Conservation (phyloP, 306 rosid species). For the Glycyrrhiza uralensis region DNA sequence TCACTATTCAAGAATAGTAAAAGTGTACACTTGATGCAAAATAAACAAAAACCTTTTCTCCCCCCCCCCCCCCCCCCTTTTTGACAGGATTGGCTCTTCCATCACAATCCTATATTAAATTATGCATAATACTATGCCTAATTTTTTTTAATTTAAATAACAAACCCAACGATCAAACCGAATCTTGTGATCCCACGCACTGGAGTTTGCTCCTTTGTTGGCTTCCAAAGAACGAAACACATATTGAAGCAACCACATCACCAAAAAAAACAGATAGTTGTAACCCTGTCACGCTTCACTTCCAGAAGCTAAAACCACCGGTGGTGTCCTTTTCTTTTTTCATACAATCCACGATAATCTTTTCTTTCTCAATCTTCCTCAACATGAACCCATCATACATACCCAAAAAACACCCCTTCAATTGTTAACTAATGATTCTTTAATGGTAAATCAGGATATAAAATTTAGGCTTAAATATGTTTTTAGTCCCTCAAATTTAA, state of each 20-base stretch:
- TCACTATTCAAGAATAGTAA: not conserved
- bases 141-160: not conserved
- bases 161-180: slow-evolving; percentile 34
- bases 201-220: slow-evolving; percentile 40
- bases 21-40: not conserved
- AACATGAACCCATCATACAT: too few species aligned
- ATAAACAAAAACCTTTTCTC: not conserved
- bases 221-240: slow-evolving; percentile 51
- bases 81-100: not conserved
- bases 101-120: too few species aligned
- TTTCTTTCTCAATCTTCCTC: slow-evolving; percentile 31
- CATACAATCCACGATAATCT: slow-evolving; percentile 6
- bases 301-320: slow-evolving; percentile 47
- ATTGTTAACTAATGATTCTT: too few species aligned
- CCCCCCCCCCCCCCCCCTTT: not conserved
- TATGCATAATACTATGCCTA: too few species aligned
- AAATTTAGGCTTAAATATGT: too few species aligned
- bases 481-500: too few species aligned
- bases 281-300: slow-evolving; percentile 65
- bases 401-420: too few species aligned
- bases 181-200: slow-evolving; percentile 45
- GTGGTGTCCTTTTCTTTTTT: slow-evolving; percentile 1
- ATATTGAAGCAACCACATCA: slow-evolving; percentile 74
- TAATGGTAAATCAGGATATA: too few species aligned
- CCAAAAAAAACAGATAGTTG: slow-evolving; percentile 81